Base-by-base conservation (phyloP, 2,329 filamentous ascomycete species). In the Ophiostoma triangulosporum region DNA sequence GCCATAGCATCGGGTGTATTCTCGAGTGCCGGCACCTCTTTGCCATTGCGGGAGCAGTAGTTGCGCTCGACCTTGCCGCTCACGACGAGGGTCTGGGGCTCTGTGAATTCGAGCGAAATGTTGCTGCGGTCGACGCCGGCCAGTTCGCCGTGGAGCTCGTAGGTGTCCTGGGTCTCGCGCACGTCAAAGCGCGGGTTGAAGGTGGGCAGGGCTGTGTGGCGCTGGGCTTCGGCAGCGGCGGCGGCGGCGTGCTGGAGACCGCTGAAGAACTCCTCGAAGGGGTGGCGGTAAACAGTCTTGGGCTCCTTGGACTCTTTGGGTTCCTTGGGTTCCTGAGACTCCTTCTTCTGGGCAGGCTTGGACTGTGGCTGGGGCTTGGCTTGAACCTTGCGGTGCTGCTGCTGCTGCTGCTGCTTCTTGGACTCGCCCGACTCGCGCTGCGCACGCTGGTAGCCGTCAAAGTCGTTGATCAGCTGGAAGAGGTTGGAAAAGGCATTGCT, bases 171-270 rank as follows among this genome's bases (percentile, higher is more conserved):
- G 12, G 76, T 78, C 70, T 93, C 87, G 65, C 78, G 82, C 57
- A 90, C 75, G 62, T 91, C 86, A 64, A 91, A 91, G 68, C 81
- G 84, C 53, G 86, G 87, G 55, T 78, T 76, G 76, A 88, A 90
- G 63, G 48, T 50, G 20, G 31, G 14, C 5, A 22, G n/a, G 6
- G 46, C 3, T 77, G 71, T 75, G 3, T 24, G 24, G 40, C 38
- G 26, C 24, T 29, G 15, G 22, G 22, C 22, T 4, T 26, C 22
- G 14, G 40, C n/a, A n/a, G n/a, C n/a, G n/a, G n/a, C n/a, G n/a
- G n/a, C 3, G 12, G 40, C 43, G 7, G 45, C 27, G 6, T 48
- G n/a, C 27, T 32, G 46, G 27, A 48, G 7, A 29, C 46, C 20
- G 29, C 15, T 12, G 29, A 48, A n/a, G 29, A 48, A 24, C 15